These are phyloP conservation scores for Phlebiopsis flavidoalba DNA, from an alignment of 768 basidiomycete genomes.

Conservation along the genomic window DNA sequence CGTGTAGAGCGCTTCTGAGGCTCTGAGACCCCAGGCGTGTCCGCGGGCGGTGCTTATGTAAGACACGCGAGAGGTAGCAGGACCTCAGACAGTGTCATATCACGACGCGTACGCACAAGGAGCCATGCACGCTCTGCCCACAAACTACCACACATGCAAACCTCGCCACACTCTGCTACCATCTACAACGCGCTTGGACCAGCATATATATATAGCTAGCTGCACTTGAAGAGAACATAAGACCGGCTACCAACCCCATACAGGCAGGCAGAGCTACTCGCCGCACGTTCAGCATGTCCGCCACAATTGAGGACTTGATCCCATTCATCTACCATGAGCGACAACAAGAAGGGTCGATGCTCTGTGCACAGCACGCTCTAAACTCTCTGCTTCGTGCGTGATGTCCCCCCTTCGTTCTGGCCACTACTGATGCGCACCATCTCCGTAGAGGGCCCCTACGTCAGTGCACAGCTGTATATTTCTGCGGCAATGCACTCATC, in stretches of 20 bases:
- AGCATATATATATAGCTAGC: too few species aligned
- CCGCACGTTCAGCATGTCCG: conserved; percentile 39
- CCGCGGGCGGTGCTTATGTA: conserved; percentile 11
- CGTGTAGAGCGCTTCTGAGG: neutral
- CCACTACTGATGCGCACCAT: neutral
- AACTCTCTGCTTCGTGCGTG: conserved; percentile 74
- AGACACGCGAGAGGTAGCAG: conserved; percentile 19
- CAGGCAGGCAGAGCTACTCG: neutral
- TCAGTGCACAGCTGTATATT: conserved; percentile 25
- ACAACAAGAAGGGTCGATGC: conserved; percentile 74
- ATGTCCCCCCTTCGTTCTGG: neutral
- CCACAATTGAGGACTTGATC: conserved; percentile 44
- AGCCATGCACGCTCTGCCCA: neutral
- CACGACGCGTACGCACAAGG: conserved; percentile 22
- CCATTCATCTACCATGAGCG: conserved; percentile 71
- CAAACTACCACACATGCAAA: conserved; percentile 3
- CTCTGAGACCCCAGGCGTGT: conserved; percentile 7
- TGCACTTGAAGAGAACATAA: neutral
- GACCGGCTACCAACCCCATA: neutral
- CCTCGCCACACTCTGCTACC: neutral
- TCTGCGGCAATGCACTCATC: conserved; percentile 1
- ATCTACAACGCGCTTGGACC: neutral
- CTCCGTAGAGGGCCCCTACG: conserved; percentile 41
- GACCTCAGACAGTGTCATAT: conserved; percentile 16
- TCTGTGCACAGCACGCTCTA: conserved; percentile 85